These are phyloP conservation scores for Eutrema heterophyllum DNA, from an alignment of 345 rosid species.

Conservation along the genomic window DNA sequence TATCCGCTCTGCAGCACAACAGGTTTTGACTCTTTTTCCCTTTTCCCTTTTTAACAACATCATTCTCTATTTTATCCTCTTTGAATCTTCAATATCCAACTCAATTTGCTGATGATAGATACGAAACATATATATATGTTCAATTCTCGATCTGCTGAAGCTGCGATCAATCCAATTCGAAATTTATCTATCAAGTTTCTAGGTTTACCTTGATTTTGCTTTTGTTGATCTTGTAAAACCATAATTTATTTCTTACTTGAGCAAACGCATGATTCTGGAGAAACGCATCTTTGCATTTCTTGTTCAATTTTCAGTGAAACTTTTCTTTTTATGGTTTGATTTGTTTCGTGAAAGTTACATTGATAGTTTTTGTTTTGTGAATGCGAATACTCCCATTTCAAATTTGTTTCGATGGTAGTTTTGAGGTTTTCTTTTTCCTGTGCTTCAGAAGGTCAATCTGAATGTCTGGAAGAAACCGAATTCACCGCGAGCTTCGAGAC, in stretches of 20 bases:
- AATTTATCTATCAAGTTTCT: background rate
- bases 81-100: background rate
- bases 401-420: background rate
- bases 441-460: conserved; percentile 11
- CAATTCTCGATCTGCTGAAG: background rate
- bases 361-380: background rate
- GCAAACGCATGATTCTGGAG: background rate
- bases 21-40: conserved; percentile 16
- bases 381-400: too few relatives aligned
- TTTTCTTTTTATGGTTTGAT: background rate
- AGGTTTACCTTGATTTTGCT: background rate
- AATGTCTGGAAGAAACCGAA: conserved; percentile 87
- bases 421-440: background rate
- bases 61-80: background rate
- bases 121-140: background rate
- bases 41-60: too few relatives aligned
- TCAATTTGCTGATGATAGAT: background rate
- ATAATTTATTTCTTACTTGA: background rate
- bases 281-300: background rate
- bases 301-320: background rate
- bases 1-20: background rate
- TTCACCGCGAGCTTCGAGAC: conserved; percentile 67
- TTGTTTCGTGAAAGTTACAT: background rate
- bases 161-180: background rate
- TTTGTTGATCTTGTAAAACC: background rate